Percentiles rank a stretch among this genome's conserved stretches.
These are phyloP conservation scores for Uronychia setigera DNA, from an alignment of 73 alveolate genomes.

Conservation along the genomic window DNA sequence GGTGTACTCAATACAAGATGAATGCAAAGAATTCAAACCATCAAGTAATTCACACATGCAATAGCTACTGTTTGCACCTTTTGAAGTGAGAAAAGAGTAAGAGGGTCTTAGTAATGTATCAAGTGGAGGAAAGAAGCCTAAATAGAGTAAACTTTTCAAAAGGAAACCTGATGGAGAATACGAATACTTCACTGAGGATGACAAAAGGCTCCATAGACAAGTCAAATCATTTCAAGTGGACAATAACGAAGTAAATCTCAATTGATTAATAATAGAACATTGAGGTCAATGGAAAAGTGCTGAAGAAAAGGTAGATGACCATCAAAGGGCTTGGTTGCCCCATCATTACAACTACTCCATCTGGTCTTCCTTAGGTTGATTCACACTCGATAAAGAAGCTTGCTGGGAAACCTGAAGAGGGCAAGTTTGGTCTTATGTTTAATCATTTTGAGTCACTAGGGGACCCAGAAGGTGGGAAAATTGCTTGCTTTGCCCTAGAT, in stretches of 20 bases:
- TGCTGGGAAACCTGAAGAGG: conserved; percentile 85
- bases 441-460: conserved; percentile 64
- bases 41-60: conserved; percentile 73
- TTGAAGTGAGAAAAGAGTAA: conserved; percentile 33
- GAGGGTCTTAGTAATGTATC: conserved; percentile 2
- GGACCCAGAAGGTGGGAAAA: conserved; percentile 73
- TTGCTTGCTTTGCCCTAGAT: conserved; percentile 73
- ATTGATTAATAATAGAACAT: conserved; percentile 12
- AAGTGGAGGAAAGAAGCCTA: background rate
- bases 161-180: no score
- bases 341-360: conserved; percentile 52
- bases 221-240: conserved; percentile 55
- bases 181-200: conserved; percentile 22
- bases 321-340: conserved; percentile 84
- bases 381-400: conserved; percentile 62
- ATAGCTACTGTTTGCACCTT: conserved; percentile 90
- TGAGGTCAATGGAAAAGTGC: conserved; percentile 64
- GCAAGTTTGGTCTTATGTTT: conserved; percentile 78
- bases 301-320: conserved; percentile 67
- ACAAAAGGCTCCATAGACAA: conserved; percentile 21
- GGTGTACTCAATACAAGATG: conserved; percentile 68
- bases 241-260: conserved; percentile 18
- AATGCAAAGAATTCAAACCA: conserved; percentile 79
- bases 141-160: background rate
- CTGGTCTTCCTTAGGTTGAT: conserved; percentile 89